Evolutionary conservation across 306 rosid genomes (phyloP).

Genomic region (Hippophae gyantsensis): DNA sequence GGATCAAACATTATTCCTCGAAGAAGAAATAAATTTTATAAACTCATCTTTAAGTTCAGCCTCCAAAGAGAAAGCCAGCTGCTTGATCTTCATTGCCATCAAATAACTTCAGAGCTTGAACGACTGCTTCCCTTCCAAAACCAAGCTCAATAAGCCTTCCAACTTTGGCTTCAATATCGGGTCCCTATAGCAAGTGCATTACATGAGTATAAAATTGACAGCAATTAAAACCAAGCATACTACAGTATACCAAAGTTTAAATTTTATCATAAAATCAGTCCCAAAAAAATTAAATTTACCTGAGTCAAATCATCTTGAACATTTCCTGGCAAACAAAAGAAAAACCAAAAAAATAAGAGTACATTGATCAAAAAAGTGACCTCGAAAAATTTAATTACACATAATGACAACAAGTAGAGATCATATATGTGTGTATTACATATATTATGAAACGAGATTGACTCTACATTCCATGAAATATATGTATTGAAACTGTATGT

Average conservation of each 20-base stretch:
- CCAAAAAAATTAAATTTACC: conserved; percentile 34
- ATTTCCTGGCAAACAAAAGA: conserved; percentile 35
- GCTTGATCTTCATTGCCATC: conserved; percentile 56
- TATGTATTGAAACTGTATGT: too few relatives aligned
- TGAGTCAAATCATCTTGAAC: conserved; percentile 33
- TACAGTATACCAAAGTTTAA: not conserved
- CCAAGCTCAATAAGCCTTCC: conserved; percentile 91
- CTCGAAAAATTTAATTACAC: not conserved
- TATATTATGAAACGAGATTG: too few relatives aligned
- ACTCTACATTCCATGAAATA: too few relatives aligned
- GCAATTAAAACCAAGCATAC: not conserved
- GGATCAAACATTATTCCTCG: not conserved
- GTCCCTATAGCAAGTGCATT: conserved; percentile 33
- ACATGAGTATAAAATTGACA: not conserved
- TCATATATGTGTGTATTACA: too few relatives aligned
- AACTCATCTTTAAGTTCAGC: conserved; percentile 12
- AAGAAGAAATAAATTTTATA: not conserved
- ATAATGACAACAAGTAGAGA: too few relatives aligned
- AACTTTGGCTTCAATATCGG: conserved; percentile 73
- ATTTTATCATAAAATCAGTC: not conserved
- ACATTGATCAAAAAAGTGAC: not conserved
- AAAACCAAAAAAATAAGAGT: conserved; percentile 1
- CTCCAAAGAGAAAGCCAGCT: conserved; percentile 46
- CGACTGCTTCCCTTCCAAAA: conserved; percentile 71
- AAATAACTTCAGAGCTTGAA: conserved; percentile 69